Evolutionary conservation across 2,329 filamentous ascomycete genomes (phyloP), one percentile per base, ranked within the genome.

Genomic region (Claviceps purpurea): DNA sequence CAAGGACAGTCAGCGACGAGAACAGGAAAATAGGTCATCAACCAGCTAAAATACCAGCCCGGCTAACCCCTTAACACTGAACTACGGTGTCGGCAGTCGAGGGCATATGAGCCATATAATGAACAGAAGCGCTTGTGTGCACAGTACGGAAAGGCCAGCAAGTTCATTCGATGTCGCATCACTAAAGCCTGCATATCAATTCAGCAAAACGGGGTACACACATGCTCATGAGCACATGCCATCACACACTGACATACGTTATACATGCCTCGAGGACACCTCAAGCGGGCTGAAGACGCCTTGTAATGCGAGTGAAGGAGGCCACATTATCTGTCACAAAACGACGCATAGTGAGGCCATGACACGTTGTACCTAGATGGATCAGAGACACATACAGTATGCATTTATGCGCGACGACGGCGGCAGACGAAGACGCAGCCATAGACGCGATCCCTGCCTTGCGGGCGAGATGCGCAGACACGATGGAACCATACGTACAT

Each of bases 341-440:
- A 26, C 43, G 40, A 48, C 44, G 44, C 49, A 54, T 39, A 42
- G 37, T 41, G 49, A 54, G 40, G 41, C 37, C 43, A 46, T 47
- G 52, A 54, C 52, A 54, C 52, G 52, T 51, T 45, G n/a, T n/a
- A n/a, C n/a, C n/a, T 54, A 47, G 52, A 30, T 41, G 49, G 20
- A 38, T 39, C 30, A 43, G 49, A 45, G 30, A 50, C 20, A 41
- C 18, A 50, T 44, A 30, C 30, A 20, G n/a, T 34, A 45, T 45
- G 41, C 41, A 40, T 26, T 44, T 45, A 30, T 44, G 26, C 41
- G 40, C 40, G 13, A 20, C 39, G 16, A 20, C 47, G 16, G 39
- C 16, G n/a, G 47, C 37, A 49, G 47, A 37, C n/a, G 30, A 16
- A 46, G 42, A 14, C 20, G 50, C 43, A 46, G 50, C 22, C 34